A percentile compares a stretch with the other conserved stretches of the same genome.
These are phyloP conservation scores for Cyberlindnera maclurae DNA, from an alignment of 805 yeast genomes.

Conservation along the genomic window DNA sequence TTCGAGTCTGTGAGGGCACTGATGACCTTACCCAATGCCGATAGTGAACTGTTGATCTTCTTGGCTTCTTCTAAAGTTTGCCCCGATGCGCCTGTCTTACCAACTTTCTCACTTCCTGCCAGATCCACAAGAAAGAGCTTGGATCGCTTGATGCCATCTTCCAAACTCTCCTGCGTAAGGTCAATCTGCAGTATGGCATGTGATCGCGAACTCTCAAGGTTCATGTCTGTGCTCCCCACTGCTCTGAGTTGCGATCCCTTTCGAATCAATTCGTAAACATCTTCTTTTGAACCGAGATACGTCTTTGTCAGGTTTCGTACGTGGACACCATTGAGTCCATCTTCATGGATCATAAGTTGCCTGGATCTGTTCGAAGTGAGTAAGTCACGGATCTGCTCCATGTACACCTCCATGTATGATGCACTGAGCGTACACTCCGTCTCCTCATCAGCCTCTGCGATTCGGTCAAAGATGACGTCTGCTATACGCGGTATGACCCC, in stretches of 20 bases:
- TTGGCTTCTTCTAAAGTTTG: conserved; percentile 75
- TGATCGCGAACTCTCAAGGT: conserved; percentile 66
- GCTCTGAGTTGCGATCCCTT: conserved; percentile 53
- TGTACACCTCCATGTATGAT: conserved; percentile 73
- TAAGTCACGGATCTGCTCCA: conserved; percentile 71
- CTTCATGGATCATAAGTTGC: conserved; percentile 50
- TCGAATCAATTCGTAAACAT: conserved; percentile 49
- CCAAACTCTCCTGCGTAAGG: conserved; percentile 50
- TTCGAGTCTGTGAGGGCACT: conserved; percentile 67
- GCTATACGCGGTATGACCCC: conserved; percentile 75
- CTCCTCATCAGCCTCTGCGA: conserved; percentile 35
- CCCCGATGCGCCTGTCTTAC: conserved; percentile 72
- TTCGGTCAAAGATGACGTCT: conserved; percentile 53
- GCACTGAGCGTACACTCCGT: conserved; percentile 57
- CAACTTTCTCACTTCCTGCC: conserved; percentile 81
- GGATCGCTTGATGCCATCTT: conserved; percentile 56
- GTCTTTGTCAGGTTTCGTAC: conserved; percentile 64
- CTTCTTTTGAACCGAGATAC: conserved; percentile 50
- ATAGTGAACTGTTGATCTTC: conserved; percentile 71
- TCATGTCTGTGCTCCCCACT: conserved; percentile 60
- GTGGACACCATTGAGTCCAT: conserved; percentile 55
- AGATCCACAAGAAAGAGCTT: conserved; percentile 71
- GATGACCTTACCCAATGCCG: conserved; percentile 75
- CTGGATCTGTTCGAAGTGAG: conserved; percentile 34
- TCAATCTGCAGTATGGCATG: conserved; percentile 73